phyloP scores from a whole-genome alignment of 352 stramenopile species.

The Phytophthora rubi region DNA sequence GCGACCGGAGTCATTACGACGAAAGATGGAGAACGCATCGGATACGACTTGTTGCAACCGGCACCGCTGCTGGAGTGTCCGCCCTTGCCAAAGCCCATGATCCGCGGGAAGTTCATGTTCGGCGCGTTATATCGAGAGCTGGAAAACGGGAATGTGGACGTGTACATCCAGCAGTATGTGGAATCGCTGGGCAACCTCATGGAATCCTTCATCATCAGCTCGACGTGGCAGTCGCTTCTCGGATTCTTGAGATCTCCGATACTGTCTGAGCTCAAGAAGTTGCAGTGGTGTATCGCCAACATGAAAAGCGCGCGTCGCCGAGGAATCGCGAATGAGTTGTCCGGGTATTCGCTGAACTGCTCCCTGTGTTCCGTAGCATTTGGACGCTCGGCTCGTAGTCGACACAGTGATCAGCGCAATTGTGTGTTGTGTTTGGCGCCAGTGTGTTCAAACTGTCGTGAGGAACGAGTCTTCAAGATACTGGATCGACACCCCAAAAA shows the following conservation, averaged over 20 bases:
- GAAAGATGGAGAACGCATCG: constrained; percentile 47
- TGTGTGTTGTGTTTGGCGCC: constrained; percentile 36
- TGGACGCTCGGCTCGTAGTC: constrained; percentile 27
- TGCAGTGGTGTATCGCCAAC: constrained; percentile 44
- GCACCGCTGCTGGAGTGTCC: constrained; percentile 42
- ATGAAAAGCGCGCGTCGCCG: constrained; percentile 30
- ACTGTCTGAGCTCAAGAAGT: constrained; percentile 40
- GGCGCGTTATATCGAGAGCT: constrained; percentile 41
- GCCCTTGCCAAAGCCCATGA: constrained; percentile 33
- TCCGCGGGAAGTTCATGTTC: constrained; percentile 44
- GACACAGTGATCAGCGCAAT: constrained; percentile 26
- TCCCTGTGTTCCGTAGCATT: constrained; percentile 28
- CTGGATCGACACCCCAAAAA: constrained; percentile 30
- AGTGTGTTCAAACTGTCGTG: constrained; percentile 35
- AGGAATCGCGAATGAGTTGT: constrained; percentile 24
- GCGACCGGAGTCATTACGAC: constrained; percentile 47
- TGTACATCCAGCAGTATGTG: constrained; percentile 45
- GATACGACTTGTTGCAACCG: constrained; percentile 63
- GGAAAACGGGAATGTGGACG: constrained; percentile 38
- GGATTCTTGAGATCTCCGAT: constrained; percentile 33
- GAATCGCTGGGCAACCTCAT: constrained; percentile 37
- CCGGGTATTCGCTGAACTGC: constrained; percentile 27
- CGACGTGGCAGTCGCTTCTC: constrained; percentile 35
- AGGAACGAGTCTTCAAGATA: constrained; percentile 30
- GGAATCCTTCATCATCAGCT: constrained; percentile 32